Base-by-base conservation (phyloP, 192 early-diverging fungal genomes). In the Coemansia sp. region DNA sequence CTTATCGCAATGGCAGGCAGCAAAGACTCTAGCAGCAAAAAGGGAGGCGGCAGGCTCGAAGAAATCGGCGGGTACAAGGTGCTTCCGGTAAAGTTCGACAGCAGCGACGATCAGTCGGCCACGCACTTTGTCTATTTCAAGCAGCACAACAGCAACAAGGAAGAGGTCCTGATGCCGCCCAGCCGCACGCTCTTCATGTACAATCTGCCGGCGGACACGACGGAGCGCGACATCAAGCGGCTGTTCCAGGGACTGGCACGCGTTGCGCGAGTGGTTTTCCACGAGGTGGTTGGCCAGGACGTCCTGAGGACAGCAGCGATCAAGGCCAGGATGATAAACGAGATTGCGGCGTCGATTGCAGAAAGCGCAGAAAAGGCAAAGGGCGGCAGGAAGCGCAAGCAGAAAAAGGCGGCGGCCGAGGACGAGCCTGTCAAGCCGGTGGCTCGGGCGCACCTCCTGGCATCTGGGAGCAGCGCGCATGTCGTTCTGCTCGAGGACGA, bases 131-230 rank as follows among this genome's bases (percentile, higher is more conserved):
- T 87, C 18, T 87, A 86, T 55, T 75, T 87, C 60, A 82, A 75
- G 49, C 69, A 81, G 58, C 85, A 87, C 72, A 75, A 69, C 22
- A 68, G 60, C 39, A 69, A 61, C 30, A 64, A 62, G 48, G 69
- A 75, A n/a, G 75, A 77, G 5, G 62, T 75, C 22, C 69, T 83
- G 13, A 63, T 72, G n/a, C 85, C 87, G n/a, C 67, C 73, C 22
- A 75, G 81, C 69, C 83, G 83, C 30, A 89, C 89, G 3, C 62
- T 91, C 0, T 91, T 87, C 60, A 61, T 90, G 55, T 71, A 85
- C 52, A 90, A 90, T 67, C 60, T 90, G 65, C 89, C 89, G 14
- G 72, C 75, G 13, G 89, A 91, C 58, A 76, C 89, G 18, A 88
- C 89, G 1, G 83, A 86, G 59, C 64, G 74, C 23, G 84, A 90